Evolutionary conservation across 192 early-diverging fungal genomes (phyloP), one percentile per base, ranked within the genome.

Genomic region (Jimgerdemannia flammicorona): DNA sequence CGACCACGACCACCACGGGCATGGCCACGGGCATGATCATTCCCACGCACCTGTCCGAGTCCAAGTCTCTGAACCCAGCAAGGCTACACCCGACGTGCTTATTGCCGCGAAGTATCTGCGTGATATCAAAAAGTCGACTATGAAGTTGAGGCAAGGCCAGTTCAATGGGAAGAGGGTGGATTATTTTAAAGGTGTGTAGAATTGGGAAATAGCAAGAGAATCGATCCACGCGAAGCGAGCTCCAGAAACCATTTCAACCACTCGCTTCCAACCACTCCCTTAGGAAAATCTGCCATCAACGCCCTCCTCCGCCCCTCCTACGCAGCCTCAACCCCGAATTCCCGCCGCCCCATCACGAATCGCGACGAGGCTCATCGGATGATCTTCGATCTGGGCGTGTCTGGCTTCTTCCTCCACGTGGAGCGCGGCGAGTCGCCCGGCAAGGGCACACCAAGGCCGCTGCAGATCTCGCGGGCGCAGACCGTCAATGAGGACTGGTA

Each of bases 101-200:
- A 69, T 42, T 18, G 77, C 72, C 40, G 95, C 93, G 20, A 89
- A 92, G 74, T 99, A 90, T 74, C 86, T 99, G n/a, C 81, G 92
- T 70, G 88, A 85, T 78, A 80, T 86, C 10, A 85, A 82, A 44
- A 82, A 93, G 44, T 92, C 93, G 0, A 87, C 92, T 43, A 77
- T 98, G 70, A 94, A 90, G 72, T 85, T 91, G 65, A 88, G 93
- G 80, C 90, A 95, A 78, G 98, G 98, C 64, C 89, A 95, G 49
- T 84, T 97, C 43, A 94, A 96, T 76, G 98, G 95, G 20, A 90
- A 90, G 20, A 86, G 96, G 66, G 93, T 97, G n/a, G 94, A 95
- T 59, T 98, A 68, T 41, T 68, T 68, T 19, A 68, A 68, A 68
- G 67, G 67, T 68, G 40, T 10, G 67, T 20, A 59, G 49, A 14